Evolutionary conservation across 2,329 filamentous ascomycete genomes (phyloP).

Genomic region (Aotearoamyces nothofagi): DNA sequence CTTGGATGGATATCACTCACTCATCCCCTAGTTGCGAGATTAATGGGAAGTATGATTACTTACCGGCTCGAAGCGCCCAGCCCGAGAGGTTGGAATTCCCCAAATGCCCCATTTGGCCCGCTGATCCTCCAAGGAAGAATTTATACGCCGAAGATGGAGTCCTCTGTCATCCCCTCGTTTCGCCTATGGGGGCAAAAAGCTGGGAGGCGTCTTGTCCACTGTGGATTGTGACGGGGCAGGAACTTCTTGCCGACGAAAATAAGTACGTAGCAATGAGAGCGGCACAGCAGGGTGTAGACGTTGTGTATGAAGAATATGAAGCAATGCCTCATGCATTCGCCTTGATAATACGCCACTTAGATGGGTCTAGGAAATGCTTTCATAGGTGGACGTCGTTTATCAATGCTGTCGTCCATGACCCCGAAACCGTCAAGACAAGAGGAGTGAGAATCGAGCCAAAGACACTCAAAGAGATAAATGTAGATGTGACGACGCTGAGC

Average conservation of each 20-base stretch:
- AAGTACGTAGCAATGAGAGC: slow-evolving; percentile 42
- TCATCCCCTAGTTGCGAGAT: slow-evolving; percentile 37
- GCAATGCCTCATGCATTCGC: slow-evolving; percentile 70
- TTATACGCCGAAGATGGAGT: slow-evolving; percentile 39
- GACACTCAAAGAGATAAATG: slow-evolving; percentile 30
- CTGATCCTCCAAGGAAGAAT: slow-evolving; percentile 33
- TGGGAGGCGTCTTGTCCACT: slow-evolving; percentile 53
- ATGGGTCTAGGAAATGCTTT: slow-evolving; percentile 34
- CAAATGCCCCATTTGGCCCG: slow-evolving; percentile 41
- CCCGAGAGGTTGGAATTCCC: slow-evolving; percentile 22
- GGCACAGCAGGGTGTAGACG: slow-evolving; percentile 36
- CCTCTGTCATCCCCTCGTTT: slow-evolving; percentile 51
- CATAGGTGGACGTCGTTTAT: slow-evolving; percentile 42
- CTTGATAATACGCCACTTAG: slow-evolving; percentile 32
- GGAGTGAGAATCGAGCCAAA: slow-evolving; percentile 33
- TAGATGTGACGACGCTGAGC: slow-evolving; percentile 28
- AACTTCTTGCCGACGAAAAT: slow-evolving; percentile 55
- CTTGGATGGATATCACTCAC: slow-evolving; percentile 59
- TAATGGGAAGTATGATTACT: slow-evolving; percentile 46
- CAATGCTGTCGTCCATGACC: slow-evolving; percentile 18
- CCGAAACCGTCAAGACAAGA: slow-evolving; percentile 16
- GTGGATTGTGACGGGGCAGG: slow-evolving; percentile 55
- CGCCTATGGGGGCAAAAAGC: slow-evolving; percentile 36
- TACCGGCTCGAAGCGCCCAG: slow-evolving; percentile 26
- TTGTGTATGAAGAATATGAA: slow-evolving; percentile 60